Evolutionary conservation across 1,284 basidiomycete genomes (phyloP), one percentile per base, ranked within the genome.

Genomic region (Naganishia cerealis): DNA sequence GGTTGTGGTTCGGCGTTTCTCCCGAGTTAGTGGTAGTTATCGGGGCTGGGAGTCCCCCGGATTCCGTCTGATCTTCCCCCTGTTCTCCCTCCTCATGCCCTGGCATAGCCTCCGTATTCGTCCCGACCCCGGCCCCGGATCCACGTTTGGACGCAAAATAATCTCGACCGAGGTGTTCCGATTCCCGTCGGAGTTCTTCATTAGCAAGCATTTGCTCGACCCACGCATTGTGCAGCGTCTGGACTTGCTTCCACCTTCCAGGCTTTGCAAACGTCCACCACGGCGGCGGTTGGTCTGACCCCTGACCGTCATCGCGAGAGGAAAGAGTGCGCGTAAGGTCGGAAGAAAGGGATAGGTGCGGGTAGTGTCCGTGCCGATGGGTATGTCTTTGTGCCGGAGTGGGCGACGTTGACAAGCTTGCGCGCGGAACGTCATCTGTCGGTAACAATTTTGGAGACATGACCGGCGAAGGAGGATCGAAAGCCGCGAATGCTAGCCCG

Each of bases 251-350:
- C 39, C 65, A 65, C 7, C 62, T 18, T 24, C 67, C 67, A 15
- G 62, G 57, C 15, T 54, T 58, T 10, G 50, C 57, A 59, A 71
- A 71, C 33, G 70, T 71, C 67, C 66, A 68, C 70, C 70, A 71
- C 16, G 61, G 46, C 8, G 63, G 56, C 36, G 63, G 63, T 15
- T 57, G 21, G n/a, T 58, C 38, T 10, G 43, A 29, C 29, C 67
- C 61, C 16, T 55, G 39, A 7, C 40, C 48, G 13, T 33, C 21
- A 9, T 38, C 50, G 46, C 21, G 39, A 15, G 42, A 33, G 29
- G 36, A 24, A 36, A 36, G 12, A 3, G 54, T 26, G 10, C 55
- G 42, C 21, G 43, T 36, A 9, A 36, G 56, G 21, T 52, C 56
- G 36, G 42, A 33, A 12, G 50, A 46, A 50, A 33, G 38, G 42